Conservation (phyloP, 2,329 filamentous ascomycete genomes). For the Fusarium vanettenii region DNA sequence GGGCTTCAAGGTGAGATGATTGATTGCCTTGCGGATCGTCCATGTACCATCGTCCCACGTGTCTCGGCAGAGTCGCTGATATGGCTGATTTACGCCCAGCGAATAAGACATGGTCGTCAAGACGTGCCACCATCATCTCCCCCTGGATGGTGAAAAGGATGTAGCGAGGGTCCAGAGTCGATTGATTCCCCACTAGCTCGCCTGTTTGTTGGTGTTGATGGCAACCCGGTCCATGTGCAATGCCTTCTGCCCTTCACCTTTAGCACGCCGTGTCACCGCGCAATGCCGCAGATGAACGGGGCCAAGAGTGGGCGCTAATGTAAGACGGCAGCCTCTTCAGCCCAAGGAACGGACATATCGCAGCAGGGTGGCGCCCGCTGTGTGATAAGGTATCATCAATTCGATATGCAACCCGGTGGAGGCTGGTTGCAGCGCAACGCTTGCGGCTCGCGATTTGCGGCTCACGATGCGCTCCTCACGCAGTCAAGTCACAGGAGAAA, state of each 20-base stretch:
- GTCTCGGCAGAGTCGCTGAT: slow-evolving; percentile 6
- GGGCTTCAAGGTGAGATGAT: slow-evolving; percentile 20
- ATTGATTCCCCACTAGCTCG: slow-evolving; percentile 24
- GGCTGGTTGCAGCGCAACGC: neutral
- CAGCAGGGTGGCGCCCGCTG: slow-evolving; percentile 20
- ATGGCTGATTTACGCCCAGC: neutral
- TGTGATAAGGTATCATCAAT: slow-evolving; percentile 29
- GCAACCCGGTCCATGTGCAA: slow-evolving; percentile 11
- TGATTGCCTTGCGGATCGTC: slow-evolving; percentile 7
- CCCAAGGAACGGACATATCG: slow-evolving; percentile 16
- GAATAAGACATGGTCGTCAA: slow-evolving; percentile 1
- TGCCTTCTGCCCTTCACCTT: slow-evolving; percentile 4
- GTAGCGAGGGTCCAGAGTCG: slow-evolving; percentile 9
- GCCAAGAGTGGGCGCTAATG: slow-evolving; percentile 24
- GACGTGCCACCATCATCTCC: neutral
- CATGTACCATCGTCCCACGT: slow-evolving; percentile 15
- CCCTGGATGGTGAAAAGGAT: slow-evolving; percentile 8
- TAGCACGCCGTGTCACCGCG: neutral
- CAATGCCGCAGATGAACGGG: slow-evolving; percentile 1
- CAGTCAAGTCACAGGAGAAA: neutral
- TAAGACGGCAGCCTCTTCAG: slow-evolving; percentile 22
- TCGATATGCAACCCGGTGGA: slow-evolving; percentile 2
- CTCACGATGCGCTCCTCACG: neutral
- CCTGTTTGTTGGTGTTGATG: slow-evolving; percentile 21
- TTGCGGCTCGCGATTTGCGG: neutral